Conservation (phyloP, 2,329 filamentous ascomycete genomes). For the Rutstroemia sp. region DNA sequence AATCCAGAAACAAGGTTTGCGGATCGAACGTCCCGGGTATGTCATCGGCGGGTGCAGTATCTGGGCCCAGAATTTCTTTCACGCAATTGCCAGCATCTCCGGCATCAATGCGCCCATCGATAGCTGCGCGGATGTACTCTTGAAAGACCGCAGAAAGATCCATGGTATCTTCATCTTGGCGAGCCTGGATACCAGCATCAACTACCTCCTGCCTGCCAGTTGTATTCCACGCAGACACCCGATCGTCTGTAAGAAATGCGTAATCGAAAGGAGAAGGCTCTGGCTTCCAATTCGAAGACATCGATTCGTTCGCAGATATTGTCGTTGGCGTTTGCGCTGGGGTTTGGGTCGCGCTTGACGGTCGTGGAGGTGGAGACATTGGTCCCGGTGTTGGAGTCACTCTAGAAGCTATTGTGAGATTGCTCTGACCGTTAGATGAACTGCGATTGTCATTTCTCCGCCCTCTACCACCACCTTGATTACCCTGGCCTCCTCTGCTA, state of each 20-base stretch:
- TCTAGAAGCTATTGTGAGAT: constrained; percentile 22
- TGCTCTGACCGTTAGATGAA: constrained; percentile 11
- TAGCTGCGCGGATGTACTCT: constrained; percentile 71
- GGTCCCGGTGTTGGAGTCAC: constrained; percentile 27
- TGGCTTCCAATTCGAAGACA: constrained; percentile 26
- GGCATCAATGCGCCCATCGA: constrained; percentile 61
- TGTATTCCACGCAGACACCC: constrained; percentile 59
- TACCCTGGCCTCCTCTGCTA: constrained; percentile 37
- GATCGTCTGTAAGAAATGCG: constrained; percentile 65
- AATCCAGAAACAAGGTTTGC: constrained; percentile 72
- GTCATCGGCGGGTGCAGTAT: constrained; percentile 40
- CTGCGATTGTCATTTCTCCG: constrained; percentile 26
- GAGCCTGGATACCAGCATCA: constrained; percentile 55
- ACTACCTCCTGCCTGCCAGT: constrained; percentile 61
- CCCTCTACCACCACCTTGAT: constrained; percentile 21
- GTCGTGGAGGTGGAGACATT: constrained; percentile 29
- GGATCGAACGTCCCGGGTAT: constrained; percentile 50
- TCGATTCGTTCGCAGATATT: constrained; percentile 19
- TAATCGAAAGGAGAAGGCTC: constrained; percentile 52
- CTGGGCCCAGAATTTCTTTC: constrained; percentile 62
- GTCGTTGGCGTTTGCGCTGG: constrained; percentile 18
- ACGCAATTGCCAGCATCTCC: constrained; percentile 64
- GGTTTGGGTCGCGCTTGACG: constrained; percentile 25
- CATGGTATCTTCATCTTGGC: constrained; percentile 58
- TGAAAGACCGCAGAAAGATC: constrained; percentile 70